Evolutionary conservation across 148 eudicot species (phyloP), one percentile per base, ranked within the genome.

Genomic region (Camellia japonica): DNA sequence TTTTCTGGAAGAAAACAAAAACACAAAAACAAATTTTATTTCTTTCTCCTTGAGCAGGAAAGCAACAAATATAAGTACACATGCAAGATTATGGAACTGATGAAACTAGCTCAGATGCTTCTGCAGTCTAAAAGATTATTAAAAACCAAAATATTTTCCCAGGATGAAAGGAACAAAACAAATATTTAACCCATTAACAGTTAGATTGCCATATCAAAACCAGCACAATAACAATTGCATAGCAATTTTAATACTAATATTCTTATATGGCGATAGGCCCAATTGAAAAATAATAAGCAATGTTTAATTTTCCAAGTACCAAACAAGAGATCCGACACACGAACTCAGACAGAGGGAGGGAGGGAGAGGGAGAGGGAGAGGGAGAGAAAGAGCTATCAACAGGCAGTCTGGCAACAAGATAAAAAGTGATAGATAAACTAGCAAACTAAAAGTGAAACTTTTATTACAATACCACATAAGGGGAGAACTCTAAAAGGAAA

Each of bases 91-190:
- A 71, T 30, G 20, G 73, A 73, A 54, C 59, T 23, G 11, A 72
- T 16, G 15, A 18, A 2, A 6, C 15, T 18, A 0, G n/a, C 75
- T 54, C 47, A 5, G 18, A 55, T 73, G 20, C 76, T 23, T 63
- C 61, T 16, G 65, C 7, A 62, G 65, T 10, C 20, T 73, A 73
- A 56, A 56, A 73, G 47, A 73, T 30, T 73, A 38, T 72, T 52
- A 55, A 13, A 44, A 58, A 30, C 76, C 62, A 20, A 30, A 14
- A 12, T 13, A 66, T 18, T 30, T n/a, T 60, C 71, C 18, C 6
- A 67, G 11, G 47, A 42, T 11, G 71, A 38, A 4, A 67, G 7
- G 47, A 42, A 42, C 6, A 51, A 72, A 51, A 19, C 7, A 51
- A 19, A 54, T 23, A 72, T 51, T 72, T 72, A 38, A 52, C 13